A percentile compares a stretch with the other conserved stretches of the same genome.
These are phyloP conservation scores for Logfia minima DNA, from an alignment of 129 eudicot species.

Conservation along the genomic window DNA sequence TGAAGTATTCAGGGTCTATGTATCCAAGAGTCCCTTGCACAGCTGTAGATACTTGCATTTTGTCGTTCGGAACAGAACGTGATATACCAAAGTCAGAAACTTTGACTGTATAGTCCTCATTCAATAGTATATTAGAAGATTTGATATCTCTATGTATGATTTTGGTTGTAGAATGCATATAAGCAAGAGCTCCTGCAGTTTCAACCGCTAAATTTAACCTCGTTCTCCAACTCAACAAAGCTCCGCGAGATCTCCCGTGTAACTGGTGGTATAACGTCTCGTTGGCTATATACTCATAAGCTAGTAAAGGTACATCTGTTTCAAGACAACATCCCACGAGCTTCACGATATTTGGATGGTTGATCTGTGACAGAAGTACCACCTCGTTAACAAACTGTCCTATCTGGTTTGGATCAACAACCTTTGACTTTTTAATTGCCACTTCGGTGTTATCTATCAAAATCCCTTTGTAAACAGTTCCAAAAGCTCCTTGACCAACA, in stretches of 20 bases:
- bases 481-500: slow-evolving; percentile 25
- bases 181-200: slow-evolving; percentile 30
- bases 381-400: slow-evolving; percentile 33
- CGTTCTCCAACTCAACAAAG: slow-evolving; percentile 18
- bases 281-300: slow-evolving; percentile 26
- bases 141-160: slow-evolving; percentile 36
- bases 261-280: slow-evolving; percentile 27
- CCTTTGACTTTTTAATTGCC: slow-evolving; percentile 33
- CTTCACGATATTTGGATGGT: slow-evolving; percentile 26
- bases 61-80: slow-evolving; percentile 10
- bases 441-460: slow-evolving; percentile 10
- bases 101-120: slow-evolving; percentile 20
- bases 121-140: slow-evolving; percentile 24
- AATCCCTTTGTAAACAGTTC: slow-evolving; percentile 30
- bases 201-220: slow-evolving; percentile 16
- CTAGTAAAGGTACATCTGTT: slow-evolving; percentile 26
- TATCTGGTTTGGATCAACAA: slow-evolving; percentile 22
- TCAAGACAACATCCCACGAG: slow-evolving; percentile 36
- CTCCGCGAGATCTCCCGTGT: slow-evolving; percentile 7
- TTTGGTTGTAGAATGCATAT: slow-evolving; percentile 29
- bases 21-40: slow-evolving; percentile 22
- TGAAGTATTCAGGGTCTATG: slow-evolving; percentile 23
- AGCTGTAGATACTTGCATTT: slow-evolving; percentile 20
- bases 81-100: slow-evolving; percentile 33
- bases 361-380: slow-evolving; percentile 31